A percentile compares a stretch with the other conserved stretches of the same genome.
These are phyloP conservation scores for Boletus rubroflammeus DNA, from an alignment of 768 basidiomycete species.

Conservation along the genomic window DNA sequence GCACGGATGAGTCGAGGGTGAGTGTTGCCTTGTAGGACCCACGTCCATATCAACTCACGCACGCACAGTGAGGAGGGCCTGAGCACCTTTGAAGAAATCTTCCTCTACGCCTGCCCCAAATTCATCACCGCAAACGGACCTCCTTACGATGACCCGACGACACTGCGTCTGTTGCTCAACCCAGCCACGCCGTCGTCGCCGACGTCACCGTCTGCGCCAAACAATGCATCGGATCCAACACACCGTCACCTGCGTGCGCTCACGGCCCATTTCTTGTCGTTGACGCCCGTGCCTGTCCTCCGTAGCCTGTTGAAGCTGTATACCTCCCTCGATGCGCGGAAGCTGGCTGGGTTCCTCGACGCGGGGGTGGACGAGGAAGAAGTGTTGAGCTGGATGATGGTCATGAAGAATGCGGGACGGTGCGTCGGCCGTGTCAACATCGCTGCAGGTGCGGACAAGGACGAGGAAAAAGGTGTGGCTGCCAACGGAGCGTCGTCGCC, in stretches of 20 bases:
- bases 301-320: slow-evolving; percentile 94
- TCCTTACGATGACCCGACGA: slow-evolving; percentile 78
- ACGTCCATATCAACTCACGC: neutral
- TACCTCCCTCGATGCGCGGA: slow-evolving; percentile 86
- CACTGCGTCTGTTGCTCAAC: slow-evolving; percentile 50
- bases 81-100: slow-evolving; percentile 52
- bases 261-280: slow-evolving; percentile 74
- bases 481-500: slow-evolving; percentile 12
- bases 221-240: slow-evolving; percentile 56
- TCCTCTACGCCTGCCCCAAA: slow-evolving; percentile 91
- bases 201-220: slow-evolving; percentile 19
- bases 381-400: slow-evolving; percentile 95
- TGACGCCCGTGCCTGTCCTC: slow-evolving; percentile 76
- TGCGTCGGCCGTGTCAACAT: slow-evolving; percentile 49
- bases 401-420: slow-evolving; percentile 85
- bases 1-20: slow-evolving; percentile 81
- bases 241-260: slow-evolving; percentile 84
- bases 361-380: slow-evolving; percentile 77
- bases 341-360: slow-evolving; percentile 89
- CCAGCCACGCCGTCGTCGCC: slow-evolving; percentile 36
- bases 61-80: slow-evolving; percentile 61
- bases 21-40: slow-evolving; percentile 31
- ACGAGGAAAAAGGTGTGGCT: slow-evolving; percentile 21
- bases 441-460: slow-evolving; percentile 43
- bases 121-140: slow-evolving; percentile 95